A percentile compares a stretch with the other conserved stretches of the same genome.
These are phyloP conservation scores for Orbilia ellipsospora DNA, from an alignment of 2,329 filamentous ascomycete species.

Conservation along the genomic window DNA sequence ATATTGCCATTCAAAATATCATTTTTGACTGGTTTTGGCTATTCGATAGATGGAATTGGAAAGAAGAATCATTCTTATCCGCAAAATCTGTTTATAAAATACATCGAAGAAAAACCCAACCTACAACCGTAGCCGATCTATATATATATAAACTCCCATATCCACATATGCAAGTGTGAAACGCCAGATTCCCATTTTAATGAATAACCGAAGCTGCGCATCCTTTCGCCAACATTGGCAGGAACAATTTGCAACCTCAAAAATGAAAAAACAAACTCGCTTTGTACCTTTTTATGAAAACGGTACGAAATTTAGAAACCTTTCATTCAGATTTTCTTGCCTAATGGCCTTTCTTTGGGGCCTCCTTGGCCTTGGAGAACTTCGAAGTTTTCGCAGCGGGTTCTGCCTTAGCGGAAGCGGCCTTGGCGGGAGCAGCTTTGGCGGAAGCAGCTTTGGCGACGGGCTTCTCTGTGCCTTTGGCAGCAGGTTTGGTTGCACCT, in stretches of 20 bases:
- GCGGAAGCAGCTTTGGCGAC: not conserved
- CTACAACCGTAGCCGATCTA: conserved; percentile 1
- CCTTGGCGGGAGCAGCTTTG: too few species aligned
- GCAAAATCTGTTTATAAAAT: not conserved
- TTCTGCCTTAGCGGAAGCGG: too few species aligned
- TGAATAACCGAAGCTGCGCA: too few species aligned
- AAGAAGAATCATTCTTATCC: not conserved
- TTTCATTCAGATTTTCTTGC: too few species aligned
- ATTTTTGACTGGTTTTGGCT: too few species aligned
- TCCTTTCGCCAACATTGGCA: too few species aligned
- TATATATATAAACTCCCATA: conserved; percentile 14
- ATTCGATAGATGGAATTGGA: too few species aligned
- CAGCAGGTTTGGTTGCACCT: not conserved
- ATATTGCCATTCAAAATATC: too few species aligned
- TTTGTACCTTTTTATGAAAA: too few species aligned
- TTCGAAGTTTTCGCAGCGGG: not conserved
- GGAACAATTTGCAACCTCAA: too few species aligned
- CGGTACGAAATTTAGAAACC: too few species aligned
- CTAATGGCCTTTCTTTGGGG: not conserved
- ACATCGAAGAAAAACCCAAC: not conserved
- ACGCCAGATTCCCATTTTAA: not conserved
- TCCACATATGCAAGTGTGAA: not conserved
- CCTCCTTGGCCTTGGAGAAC: not conserved
- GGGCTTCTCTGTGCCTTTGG: not conserved
- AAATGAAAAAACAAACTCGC: too few species aligned